Percentiles rank a stretch among this genome's conserved stretches.
Evolutionary conservation across 495 filamentous ascomycete species (phyloP).

Genomic region (Tuber umbilicatum): DNA sequence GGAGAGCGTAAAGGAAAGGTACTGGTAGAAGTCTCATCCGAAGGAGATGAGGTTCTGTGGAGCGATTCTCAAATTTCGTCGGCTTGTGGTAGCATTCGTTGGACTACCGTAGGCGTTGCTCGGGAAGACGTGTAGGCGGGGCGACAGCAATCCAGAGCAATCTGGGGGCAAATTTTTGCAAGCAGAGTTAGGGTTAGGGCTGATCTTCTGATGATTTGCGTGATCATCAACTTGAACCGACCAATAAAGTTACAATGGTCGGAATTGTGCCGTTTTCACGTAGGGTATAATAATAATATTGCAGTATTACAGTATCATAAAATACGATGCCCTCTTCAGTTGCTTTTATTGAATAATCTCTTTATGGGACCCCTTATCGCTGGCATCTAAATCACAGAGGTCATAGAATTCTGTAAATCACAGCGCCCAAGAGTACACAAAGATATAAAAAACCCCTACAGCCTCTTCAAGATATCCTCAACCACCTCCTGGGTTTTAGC

Average conservation of each 20-base stretch:
- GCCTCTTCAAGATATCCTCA: slow-evolving; percentile 74
- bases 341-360: background rate
- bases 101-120: background rate
- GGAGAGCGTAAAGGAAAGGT: background rate
- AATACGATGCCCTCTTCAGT: background rate
- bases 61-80: background rate
- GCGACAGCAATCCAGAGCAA: background rate
- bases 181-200: background rate
- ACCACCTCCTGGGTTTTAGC: slow-evolving; percentile 84
- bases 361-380: background rate
- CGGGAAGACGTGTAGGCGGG: background rate
- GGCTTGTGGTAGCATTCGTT: background rate
- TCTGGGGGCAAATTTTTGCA: background rate
- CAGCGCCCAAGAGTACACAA: background rate
- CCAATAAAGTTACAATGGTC: background rate
- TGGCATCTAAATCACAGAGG: background rate
- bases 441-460: slow-evolving; percentile 50
- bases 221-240: background rate
- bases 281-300: background rate
- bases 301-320: no score
- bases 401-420: background rate
- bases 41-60: background rate
- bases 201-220: background rate
- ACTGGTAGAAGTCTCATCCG: background rate
- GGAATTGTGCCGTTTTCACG: background rate